Evolutionary conservation across 139 green algal genomes (phyloP).

Genomic region (Astrephomene gubernaculifera): DNA sequence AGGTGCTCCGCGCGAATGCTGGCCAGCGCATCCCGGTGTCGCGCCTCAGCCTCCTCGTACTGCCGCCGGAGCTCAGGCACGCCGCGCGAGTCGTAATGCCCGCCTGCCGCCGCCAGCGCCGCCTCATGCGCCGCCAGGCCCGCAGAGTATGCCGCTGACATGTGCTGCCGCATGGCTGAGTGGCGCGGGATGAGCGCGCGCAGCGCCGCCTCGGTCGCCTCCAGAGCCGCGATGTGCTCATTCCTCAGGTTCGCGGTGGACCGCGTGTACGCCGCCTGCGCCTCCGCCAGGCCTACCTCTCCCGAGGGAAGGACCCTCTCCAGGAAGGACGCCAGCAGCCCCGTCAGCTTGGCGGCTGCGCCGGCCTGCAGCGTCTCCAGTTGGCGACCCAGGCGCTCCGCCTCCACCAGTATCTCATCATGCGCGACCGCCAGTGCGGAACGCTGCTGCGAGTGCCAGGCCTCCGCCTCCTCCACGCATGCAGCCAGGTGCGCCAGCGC

Average conservation of each 20-base stretch:
- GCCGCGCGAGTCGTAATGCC: conserved; percentile 22
- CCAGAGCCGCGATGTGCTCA: conserved; percentile 31
- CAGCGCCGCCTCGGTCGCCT: conserved; percentile 7
- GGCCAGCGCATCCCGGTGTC: conserved; percentile 35
- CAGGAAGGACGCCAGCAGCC: conserved; percentile 32
- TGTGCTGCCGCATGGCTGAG: conserved; percentile 28
- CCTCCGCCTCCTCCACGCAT: conserved; percentile 41
- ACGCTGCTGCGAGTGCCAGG: conserved; percentile 32
- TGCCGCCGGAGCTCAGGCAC: conserved; percentile 23
- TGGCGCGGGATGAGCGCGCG: conserved; percentile 32
- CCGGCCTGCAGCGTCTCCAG: conserved; percentile 5
- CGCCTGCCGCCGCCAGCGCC: conserved; percentile 19
- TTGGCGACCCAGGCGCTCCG: conserved; percentile 13
- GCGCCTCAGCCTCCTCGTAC: conserved; percentile 37
- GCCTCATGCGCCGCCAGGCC: conserved; percentile 35
- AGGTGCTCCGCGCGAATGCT: conserved; percentile 35
- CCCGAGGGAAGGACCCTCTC: conserved; percentile 27
- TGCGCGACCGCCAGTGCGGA: neutral
- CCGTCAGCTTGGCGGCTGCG: conserved; percentile 12
- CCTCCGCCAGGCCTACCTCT: conserved; percentile 38
- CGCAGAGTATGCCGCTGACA: conserved; percentile 6
- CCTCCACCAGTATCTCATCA: conserved; percentile 6
- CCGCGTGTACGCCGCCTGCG: conserved; percentile 28
- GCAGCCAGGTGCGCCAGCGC: conserved; percentile 22
- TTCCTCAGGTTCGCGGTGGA: conserved; percentile 8